Percentiles rank a stretch among this genome's conserved stretches.
Evolutionary conservation across 225 moss, liverwort and hornwort species (phyloP).

Genomic region (Straminergon stramineum): DNA sequence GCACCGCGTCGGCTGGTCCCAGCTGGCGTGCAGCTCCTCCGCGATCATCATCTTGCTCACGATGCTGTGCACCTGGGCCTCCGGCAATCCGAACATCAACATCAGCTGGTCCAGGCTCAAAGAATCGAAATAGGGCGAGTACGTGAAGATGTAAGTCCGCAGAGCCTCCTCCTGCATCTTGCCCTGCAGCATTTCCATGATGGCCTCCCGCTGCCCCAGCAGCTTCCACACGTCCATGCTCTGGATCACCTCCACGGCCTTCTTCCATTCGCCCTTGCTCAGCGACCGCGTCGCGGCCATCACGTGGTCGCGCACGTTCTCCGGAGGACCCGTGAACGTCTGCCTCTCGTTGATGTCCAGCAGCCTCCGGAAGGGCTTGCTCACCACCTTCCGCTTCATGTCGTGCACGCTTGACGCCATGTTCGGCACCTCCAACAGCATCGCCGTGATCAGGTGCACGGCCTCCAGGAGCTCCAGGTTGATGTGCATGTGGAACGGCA

Average conservation of each 20-base stretch:
- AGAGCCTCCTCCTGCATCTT: constrained; percentile 95
- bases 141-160: constrained; percentile 86
- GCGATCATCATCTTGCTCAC: constrained; percentile 99
- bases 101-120: constrained; percentile 92
- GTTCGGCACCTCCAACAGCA: constrained; percentile 96
- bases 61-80: constrained; percentile 89
- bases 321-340: constrained; percentile 93
- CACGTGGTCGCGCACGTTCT: constrained; percentile 96
- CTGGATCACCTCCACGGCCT: constrained; percentile 79
- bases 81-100: constrained; percentile 76
- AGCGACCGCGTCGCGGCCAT: constrained; percentile 83
- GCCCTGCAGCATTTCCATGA: constrained; percentile 72
- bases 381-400: constrained; percentile 86
- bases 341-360: constrained; percentile 93
- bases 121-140: constrained; percentile 82
- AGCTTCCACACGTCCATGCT: constrained; percentile 93
- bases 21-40: constrained; percentile 95
- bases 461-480: constrained; percentile 95
- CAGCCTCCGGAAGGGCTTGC: constrained; percentile 88
- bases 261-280: constrained; percentile 79
- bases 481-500: constrained; percentile 99
- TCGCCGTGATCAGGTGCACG: constrained; percentile 84
- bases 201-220: constrained; percentile 54
- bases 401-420: constrained; percentile 96
- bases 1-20: constrained; percentile 95